These are phyloP conservation scores for Aspergillus taichungensis DNA, from an alignment of 495 filamentous ascomycete genomes.

Conservation along the genomic window DNA sequence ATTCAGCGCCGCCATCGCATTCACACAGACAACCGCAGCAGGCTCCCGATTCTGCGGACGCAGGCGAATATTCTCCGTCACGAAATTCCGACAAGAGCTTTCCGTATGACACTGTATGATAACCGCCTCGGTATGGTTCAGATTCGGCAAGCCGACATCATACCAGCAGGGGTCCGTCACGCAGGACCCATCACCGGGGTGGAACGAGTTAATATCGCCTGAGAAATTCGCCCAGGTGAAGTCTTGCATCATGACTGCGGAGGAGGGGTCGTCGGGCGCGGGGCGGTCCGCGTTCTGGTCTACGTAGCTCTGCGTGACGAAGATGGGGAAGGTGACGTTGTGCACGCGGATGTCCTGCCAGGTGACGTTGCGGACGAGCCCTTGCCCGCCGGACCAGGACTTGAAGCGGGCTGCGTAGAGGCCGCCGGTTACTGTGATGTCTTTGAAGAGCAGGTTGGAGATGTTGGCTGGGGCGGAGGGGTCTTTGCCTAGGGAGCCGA, in stretches of 20 bases:
- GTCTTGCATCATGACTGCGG: constrained; percentile 28
- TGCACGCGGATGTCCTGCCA: constrained; percentile 34
- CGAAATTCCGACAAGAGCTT: constrained; percentile 26
- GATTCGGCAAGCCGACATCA: constrained; percentile 21
- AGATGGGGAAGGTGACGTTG: constrained; percentile 39
- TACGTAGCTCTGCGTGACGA: constrained; percentile 33
- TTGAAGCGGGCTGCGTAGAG: constrained; percentile 36
- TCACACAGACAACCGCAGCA: constrained; percentile 24
- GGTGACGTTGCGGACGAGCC: constrained; percentile 30
- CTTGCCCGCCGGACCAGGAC: constrained; percentile 32
- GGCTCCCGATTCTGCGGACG: constrained; percentile 24
- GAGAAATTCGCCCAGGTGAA: constrained; percentile 33
- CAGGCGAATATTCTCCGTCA: constrained; percentile 20
- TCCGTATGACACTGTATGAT: constrained; percentile 32
- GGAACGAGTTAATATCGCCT: constrained; percentile 30
- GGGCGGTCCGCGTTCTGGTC: constrained; percentile 24
- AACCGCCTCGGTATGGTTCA: constrained; percentile 29
- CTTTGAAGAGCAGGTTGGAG: constrained; percentile 29
- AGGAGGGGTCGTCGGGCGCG: constrained; percentile 17
- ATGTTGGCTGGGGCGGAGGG: constrained; percentile 23
- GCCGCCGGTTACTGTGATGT: constrained; percentile 29
- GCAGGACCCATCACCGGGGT: constrained; percentile 33
- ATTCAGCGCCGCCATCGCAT: constrained; percentile 26
- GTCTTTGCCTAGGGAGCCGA: constrained; percentile 30
- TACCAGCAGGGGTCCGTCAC: constrained; percentile 35